phyloP scores from a whole-genome alignment of 2,329 filamentous ascomycete species.

The Fusarium cyanostomum region DNA sequence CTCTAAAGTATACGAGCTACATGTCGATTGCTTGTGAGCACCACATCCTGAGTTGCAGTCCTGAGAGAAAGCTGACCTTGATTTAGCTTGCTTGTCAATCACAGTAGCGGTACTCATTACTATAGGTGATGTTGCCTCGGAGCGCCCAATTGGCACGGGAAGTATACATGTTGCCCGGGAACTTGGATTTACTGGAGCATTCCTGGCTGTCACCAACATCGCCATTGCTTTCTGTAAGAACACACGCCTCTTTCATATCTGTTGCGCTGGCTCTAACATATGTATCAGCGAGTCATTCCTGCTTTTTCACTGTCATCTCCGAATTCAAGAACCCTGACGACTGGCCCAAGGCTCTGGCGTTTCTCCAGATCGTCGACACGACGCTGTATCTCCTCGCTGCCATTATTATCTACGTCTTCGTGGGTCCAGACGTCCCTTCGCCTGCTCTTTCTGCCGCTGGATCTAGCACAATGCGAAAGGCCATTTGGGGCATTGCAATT shows the following conservation, averaged over 20 bases:
- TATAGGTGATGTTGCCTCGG: conserved; percentile 68
- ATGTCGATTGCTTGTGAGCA: conserved; percentile 64
- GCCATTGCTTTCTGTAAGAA: conserved; percentile 67
- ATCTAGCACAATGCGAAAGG: conserved; percentile 62
- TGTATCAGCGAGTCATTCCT: conserved; percentile 63
- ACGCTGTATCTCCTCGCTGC: conserved; percentile 71
- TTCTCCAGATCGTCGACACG: conserved; percentile 69
- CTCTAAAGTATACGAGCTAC: conserved; percentile 69
- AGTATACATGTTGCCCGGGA: conserved; percentile 48
- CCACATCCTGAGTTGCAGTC: background rate
- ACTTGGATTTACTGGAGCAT: conserved; percentile 61
- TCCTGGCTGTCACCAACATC: conserved; percentile 70
- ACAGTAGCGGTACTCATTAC: conserved; percentile 69
- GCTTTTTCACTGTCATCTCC: conserved; percentile 73
- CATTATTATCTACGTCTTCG: conserved; percentile 74
- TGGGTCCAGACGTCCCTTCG: conserved; percentile 67
- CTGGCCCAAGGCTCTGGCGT: conserved; percentile 52
- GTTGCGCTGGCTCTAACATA: background rate
- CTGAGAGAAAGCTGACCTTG: background rate
- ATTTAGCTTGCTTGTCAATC: conserved; percentile 66
- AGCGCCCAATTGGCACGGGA: conserved; percentile 49
- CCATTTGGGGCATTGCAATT: conserved; percentile 74
- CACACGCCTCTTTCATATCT: no score
- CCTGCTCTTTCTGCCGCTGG: conserved; percentile 73
- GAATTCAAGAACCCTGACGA: conserved; percentile 68